A percentile compares a stretch with the other conserved stretches of the same genome.
These are phyloP conservation scores for Irpex sp. DNA, from an alignment of 1,284 basidiomycete species.

Conservation along the genomic window DNA sequence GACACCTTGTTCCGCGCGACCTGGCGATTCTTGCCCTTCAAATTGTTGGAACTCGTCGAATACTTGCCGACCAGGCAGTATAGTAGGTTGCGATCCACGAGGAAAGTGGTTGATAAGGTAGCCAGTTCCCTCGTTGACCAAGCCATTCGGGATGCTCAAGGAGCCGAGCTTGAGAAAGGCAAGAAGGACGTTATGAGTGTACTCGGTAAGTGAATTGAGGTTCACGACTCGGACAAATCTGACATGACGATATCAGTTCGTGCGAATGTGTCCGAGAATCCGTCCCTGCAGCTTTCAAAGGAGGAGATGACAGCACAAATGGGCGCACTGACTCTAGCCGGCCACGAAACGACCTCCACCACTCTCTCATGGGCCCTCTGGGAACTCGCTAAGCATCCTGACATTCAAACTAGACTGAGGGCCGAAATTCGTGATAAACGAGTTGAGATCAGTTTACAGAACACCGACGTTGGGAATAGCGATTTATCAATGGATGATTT, in stretches of 20 bases:
- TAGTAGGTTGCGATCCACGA: constrained; percentile 20
- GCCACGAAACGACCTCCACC: constrained; percentile 52
- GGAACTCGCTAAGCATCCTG: constrained; percentile 37
- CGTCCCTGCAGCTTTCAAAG: constrained; percentile 40
- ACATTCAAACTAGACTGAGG: constrained; percentile 38
- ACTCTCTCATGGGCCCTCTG: constrained; percentile 37
- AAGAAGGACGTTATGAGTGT: constrained; percentile 27
- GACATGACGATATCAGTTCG: constrained; percentile 33
- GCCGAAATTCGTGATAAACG: constrained; percentile 36
- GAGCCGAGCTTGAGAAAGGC: constrained; percentile 14
- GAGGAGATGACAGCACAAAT: constrained; percentile 50
- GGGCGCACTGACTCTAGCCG: constrained; percentile 34
- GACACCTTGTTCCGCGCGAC: neutral
- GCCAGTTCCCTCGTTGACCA: constrained; percentile 1
- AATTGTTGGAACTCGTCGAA: constrained; percentile 19
- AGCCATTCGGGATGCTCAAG: constrained; percentile 2
- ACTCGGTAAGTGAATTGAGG: constrained; percentile 9
- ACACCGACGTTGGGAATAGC: constrained; percentile 2
- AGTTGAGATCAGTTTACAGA: constrained; percentile 20
- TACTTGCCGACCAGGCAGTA: constrained; percentile 25
- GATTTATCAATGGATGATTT: constrained; percentile 41
- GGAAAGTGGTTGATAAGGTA: constrained; percentile 18
- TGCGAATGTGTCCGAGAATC: constrained; percentile 47
- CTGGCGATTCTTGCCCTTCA: constrained; percentile 19
- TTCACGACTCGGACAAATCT: neutral